Base-by-base conservation (phyloP, 805 yeast species). In the Wickerhamiella allomyrinae region DNA sequence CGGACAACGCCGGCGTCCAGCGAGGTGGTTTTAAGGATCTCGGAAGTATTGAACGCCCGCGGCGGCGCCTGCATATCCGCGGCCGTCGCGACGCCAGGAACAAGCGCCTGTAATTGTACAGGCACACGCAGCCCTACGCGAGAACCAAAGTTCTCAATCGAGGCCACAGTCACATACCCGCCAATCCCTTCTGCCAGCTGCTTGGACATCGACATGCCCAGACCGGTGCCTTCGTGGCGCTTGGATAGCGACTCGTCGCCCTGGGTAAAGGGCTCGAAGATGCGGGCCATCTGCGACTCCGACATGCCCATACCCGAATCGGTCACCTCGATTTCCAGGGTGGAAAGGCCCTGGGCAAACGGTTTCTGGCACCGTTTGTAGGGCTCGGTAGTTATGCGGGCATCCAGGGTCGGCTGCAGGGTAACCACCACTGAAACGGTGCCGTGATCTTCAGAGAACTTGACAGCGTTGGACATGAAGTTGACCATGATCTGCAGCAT, bases 251-350 rank as follows among this genome's bases (percentile, higher is more conserved):
- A 85, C 58, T 85, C 95, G 55, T 89, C 97, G 39, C 97, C 97
- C 62, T 89, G 98, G 17, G 85, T 84, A 63, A 89, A 89, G 1
- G 95, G 95, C 56, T 89, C 95, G 60, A 89, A 89, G 1, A 89
- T 89, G 45, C 80, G 76, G 34, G 78, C 79, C 54, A 85, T 94
- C 41, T 84, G 62, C 1, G 76, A 73, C 20, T 78, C 75, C 31
- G 81, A 86, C 38, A 89, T 87, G 44, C 98, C 98, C 1, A 94
- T 83, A 6, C 98, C 97, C 0, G 91, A 81, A 57, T 89, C 98
- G 23, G 69, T 69, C 9, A 91, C 94, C 45, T 76, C 77, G 35
- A 89, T 70, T 52, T 79, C 81, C 31, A 79, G 55, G 3, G 49
- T 39, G 5, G 40, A 34, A 2, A 41, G 41, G 17, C 44, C 43